These are phyloP conservation scores for Umbelopsis sp. DNA, from an alignment of 192 early-diverging fungal species.

Conservation along the genomic window DNA sequence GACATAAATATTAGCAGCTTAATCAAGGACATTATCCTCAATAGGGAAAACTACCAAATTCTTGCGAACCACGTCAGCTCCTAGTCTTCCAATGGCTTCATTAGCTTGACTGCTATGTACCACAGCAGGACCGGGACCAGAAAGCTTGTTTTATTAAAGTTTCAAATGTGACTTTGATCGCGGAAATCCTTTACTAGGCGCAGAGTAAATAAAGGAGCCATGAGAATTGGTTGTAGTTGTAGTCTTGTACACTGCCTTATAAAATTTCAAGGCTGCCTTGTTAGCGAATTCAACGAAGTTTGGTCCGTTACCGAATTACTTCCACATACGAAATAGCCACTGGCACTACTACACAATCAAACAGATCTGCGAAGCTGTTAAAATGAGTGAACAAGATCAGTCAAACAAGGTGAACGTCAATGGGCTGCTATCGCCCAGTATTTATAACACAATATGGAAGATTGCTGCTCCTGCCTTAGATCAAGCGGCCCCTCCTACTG, in stretches of 20 bases:
- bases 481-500: background rate
- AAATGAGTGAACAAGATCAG: background rate
- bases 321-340: too few relatives aligned
- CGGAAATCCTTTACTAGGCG: too few relatives aligned
- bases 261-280: too few relatives aligned
- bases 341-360: background rate
- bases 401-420: background rate
- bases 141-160: too few relatives aligned
- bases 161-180: too few relatives aligned
- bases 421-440: background rate
- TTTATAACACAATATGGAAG: slow-evolving; percentile 10
- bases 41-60: background rate
- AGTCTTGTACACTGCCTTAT: too few relatives aligned
- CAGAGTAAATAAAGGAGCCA: too few relatives aligned
- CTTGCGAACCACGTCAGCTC: background rate
- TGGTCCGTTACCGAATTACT: too few relatives aligned
- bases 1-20: background rate
- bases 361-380: too few relatives aligned
- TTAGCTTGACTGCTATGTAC: background rate
- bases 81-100: background rate
- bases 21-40: background rate
- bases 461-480: slow-evolving; percentile 4
- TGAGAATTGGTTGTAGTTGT: too few relatives aligned
- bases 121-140: too few relatives aligned
- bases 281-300: too few relatives aligned